phyloP scores from a whole-genome alignment of 2,329 filamentous ascomycete species.

The Alternaria rosae region DNA sequence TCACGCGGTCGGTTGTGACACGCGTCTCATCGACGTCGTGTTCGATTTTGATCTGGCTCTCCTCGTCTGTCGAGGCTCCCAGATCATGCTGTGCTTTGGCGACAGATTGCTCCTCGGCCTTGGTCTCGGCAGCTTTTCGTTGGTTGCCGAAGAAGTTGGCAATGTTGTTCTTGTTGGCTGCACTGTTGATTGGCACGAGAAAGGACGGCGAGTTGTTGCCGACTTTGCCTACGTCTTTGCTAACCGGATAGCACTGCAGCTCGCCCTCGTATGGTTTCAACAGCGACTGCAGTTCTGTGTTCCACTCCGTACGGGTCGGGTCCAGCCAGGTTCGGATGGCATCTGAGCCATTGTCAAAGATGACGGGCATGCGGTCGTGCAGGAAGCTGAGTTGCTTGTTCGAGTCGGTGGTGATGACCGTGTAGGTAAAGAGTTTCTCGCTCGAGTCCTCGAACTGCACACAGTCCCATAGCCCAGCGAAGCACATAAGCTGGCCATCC shows the following conservation, averaged over 20 bases:
- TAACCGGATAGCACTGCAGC: slow-evolving; percentile 85
- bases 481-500: slow-evolving; percentile 84
- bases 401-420: slow-evolving; percentile 89
- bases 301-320: slow-evolving; percentile 75
- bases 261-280: slow-evolving; percentile 81
- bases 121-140: slow-evolving; percentile 44
- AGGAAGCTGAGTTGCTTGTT: slow-evolving; percentile 85
- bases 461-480: slow-evolving; percentile 92
- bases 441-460: slow-evolving; percentile 77
- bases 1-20: slow-evolving; percentile 52
- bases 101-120: slow-evolving; percentile 11
- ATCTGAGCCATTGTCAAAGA: slow-evolving; percentile 78
- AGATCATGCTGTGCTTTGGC: slow-evolving; percentile 31
- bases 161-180: slow-evolving; percentile 91
- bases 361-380: slow-evolving; percentile 95
- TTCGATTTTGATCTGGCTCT: slow-evolving; percentile 43
- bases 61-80: slow-evolving; percentile 22
- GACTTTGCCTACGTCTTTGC: slow-evolving; percentile 90
- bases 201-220: slow-evolving; percentile 88
- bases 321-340: slow-evolving; percentile 80
- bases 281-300: slow-evolving; percentile 75
- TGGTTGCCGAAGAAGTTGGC: slow-evolving; percentile 85
- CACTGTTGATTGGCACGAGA: slow-evolving; percentile 81
- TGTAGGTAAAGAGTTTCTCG: slow-evolving; percentile 84
- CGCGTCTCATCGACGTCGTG: slow-evolving; percentile 52